Evolutionary conservation across 1,284 basidiomycete genomes (phyloP).

Genomic region (Trichosporon sp.): DNA sequence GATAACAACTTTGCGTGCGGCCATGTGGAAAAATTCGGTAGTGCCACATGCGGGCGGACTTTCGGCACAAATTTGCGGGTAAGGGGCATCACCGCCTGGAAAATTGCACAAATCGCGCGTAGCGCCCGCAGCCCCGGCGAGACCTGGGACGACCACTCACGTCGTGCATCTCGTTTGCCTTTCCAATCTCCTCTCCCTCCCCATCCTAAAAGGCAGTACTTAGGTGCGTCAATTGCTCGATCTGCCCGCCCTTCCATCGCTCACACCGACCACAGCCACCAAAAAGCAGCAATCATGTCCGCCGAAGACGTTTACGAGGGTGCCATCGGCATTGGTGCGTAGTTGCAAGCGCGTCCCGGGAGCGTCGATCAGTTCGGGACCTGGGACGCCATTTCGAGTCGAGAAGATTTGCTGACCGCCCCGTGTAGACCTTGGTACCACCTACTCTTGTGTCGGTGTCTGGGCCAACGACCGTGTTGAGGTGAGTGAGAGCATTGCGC

Average conservation of each 20-base stretch:
- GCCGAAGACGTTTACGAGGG: conserved; percentile 88
- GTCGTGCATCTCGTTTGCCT: conserved; percentile 5
- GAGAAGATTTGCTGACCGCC: conserved; percentile 16
- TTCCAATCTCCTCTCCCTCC: conserved; percentile 14
- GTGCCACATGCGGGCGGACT: background rate
- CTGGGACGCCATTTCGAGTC: background rate
- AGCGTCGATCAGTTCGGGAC: background rate
- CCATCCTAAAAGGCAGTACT: conserved; percentile 21
- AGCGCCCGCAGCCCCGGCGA: background rate
- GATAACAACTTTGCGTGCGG: background rate
- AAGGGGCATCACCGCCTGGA: background rate
- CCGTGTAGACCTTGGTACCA: conserved; percentile 49
- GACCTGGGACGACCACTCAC: conserved; percentile 1
- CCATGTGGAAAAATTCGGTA: background rate
- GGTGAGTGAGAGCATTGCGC: conserved; percentile 16
- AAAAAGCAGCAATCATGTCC: conserved; percentile 59
- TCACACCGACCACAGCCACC: conserved; percentile 10
- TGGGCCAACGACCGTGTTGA: conserved; percentile 97
- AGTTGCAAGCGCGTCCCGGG: background rate
- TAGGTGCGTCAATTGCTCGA: conserved; percentile 12
- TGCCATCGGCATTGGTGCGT: conserved; percentile 80
- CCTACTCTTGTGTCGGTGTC: conserved; percentile 73
- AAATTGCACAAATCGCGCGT: background rate
- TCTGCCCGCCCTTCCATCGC: background rate
- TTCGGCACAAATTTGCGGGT: background rate